These are phyloP conservation scores for Tetrahymena borealis DNA, from an alignment of 73 alveolate species.

Conservation along the genomic window DNA sequence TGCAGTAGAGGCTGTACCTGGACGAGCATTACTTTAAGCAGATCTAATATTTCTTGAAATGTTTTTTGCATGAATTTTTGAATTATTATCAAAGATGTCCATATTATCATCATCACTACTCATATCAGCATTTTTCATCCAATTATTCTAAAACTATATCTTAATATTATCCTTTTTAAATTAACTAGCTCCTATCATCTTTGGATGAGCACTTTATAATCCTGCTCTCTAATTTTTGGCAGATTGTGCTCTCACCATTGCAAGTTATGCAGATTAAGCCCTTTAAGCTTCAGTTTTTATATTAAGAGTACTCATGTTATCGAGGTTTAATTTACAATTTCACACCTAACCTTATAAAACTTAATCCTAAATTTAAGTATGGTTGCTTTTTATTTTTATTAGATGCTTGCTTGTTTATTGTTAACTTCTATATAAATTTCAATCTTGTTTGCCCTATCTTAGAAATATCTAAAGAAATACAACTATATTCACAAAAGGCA, in stretches of 20 bases:
- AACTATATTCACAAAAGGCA: background rate
- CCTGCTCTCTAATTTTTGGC: background rate
- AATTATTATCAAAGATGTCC: background rate
- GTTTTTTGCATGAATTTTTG: background rate
- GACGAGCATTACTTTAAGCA: background rate
- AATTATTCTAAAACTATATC: background rate
- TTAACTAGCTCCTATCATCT: background rate
- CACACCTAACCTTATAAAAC: too few species aligned
- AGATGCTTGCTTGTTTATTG: too few species aligned
- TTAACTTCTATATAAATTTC: too few species aligned
- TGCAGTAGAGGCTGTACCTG: background rate
- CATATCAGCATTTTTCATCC: background rate
- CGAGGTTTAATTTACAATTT: too few species aligned
- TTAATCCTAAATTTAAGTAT: too few species aligned
- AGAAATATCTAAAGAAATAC: background rate
- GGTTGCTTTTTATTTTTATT: too few species aligned
- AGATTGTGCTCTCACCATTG: background rate
- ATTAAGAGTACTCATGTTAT: background rate
- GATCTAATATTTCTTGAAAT: background rate
- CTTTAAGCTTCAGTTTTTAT: background rate
- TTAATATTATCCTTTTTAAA: background rate
- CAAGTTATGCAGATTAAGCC: background rate
- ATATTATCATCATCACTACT: background rate
- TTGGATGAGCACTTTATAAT: background rate
- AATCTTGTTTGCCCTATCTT: background rate